Percentiles rank a stretch among this genome's conserved stretches.
phyloP scores from a whole-genome alignment of 495 filamentous ascomycete species.

The Cladorrhinum samala region DNA sequence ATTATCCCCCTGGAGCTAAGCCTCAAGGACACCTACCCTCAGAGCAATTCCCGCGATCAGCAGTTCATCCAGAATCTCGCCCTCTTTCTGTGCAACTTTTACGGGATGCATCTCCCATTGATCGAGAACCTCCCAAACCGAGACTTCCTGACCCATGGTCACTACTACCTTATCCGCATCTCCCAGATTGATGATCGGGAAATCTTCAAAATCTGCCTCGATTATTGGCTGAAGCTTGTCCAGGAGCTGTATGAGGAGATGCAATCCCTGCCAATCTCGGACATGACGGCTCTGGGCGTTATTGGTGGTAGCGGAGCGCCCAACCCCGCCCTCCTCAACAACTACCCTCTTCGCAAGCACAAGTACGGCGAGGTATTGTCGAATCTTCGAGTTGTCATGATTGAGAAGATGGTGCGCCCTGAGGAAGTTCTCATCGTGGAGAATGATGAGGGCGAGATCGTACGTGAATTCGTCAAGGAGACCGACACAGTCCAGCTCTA shows the following conservation, averaged over 20 bases:
- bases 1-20: slow-evolving; percentile 88
- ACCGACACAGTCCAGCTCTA: slow-evolving; percentile 98
- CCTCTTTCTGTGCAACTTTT: slow-evolving; percentile 93
- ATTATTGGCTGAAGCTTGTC: slow-evolving; percentile 99
- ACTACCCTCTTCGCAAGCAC: slow-evolving; percentile 91
- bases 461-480: slow-evolving; percentile 98
- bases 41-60: slow-evolving; percentile 88
- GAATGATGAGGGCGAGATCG: slow-evolving; percentile 98
- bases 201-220: slow-evolving; percentile 98
- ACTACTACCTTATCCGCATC: slow-evolving; percentile 96
- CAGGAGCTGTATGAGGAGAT: slow-evolving; percentile 98
- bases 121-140: slow-evolving; percentile 92
- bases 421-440: slow-evolving; percentile 99
- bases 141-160: slow-evolving; percentile 88
- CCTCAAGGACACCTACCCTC: slow-evolving; percentile 79
- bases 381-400: slow-evolving; percentile 94
- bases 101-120: slow-evolving; percentile 78
- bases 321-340: slow-evolving; percentile 72
- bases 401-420: slow-evolving; percentile 97
- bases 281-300: slow-evolving; percentile 70
- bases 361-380: slow-evolving; percentile 92
- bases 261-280: slow-evolving; percentile 86
- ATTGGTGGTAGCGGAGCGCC: slow-evolving; percentile 71
- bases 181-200: slow-evolving; percentile 98
- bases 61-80: slow-evolving; percentile 97